Percentiles rank a stretch among this genome's conserved stretches.
phyloP scores from a whole-genome alignment of 2,329 filamentous ascomycete species.

The Curvularia sp. region DNA sequence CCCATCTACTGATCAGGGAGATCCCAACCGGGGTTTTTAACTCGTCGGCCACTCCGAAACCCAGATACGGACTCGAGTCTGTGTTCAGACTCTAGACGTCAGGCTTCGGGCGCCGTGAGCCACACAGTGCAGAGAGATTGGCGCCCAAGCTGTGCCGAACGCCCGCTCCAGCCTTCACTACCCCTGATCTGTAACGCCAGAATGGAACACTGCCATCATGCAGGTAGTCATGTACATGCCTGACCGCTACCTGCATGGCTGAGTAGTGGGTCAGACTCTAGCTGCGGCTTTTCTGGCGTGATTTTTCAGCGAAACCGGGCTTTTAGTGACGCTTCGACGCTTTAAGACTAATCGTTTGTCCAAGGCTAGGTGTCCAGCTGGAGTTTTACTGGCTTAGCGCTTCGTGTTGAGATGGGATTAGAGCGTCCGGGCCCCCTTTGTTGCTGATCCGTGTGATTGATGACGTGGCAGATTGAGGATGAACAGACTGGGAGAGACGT shows the following conservation, averaged over 20 bases:
- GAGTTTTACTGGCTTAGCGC: slow-evolving; percentile 2
- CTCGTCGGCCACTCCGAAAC: slow-evolving; percentile 20
- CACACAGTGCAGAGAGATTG: slow-evolving; percentile 17
- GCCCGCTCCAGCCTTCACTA: slow-evolving; percentile 9
- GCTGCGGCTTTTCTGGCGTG: slow-evolving; percentile 13
- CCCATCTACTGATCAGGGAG: slow-evolving; percentile 3
- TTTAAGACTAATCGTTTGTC: slow-evolving; percentile 3
- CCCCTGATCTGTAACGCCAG: slow-evolving; percentile 14
- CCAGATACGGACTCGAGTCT: slow-evolving; percentile 17
- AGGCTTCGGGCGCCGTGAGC: slow-evolving; percentile 11
- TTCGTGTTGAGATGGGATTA: slow-evolving; percentile 18
- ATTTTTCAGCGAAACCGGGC: slow-evolving; percentile 16
- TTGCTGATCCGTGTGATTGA: slow-evolving; percentile 13
- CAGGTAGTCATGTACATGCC: slow-evolving; percentile 20
- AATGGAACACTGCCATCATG: slow-evolving; percentile 20
- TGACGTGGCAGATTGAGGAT: slow-evolving; percentile 18
- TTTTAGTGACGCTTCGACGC: slow-evolving; percentile 2
- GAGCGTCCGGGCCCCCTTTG: slow-evolving; percentile 14
- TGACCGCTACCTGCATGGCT: slow-evolving; percentile 9
- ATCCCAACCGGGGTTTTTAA: slow-evolving; percentile 4
- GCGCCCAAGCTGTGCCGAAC: slow-evolving; percentile 16
- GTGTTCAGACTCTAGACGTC: slow-evolving; percentile 9
- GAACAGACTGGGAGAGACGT: not conserved
- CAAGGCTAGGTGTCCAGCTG: slow-evolving; percentile 3
- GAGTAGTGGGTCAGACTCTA: slow-evolving; percentile 11